Evolutionary conservation across 2,329 filamentous ascomycete genomes (phyloP), one percentile per base, ranked within the genome.

Genomic region (Colletotrichum sp.): DNA sequence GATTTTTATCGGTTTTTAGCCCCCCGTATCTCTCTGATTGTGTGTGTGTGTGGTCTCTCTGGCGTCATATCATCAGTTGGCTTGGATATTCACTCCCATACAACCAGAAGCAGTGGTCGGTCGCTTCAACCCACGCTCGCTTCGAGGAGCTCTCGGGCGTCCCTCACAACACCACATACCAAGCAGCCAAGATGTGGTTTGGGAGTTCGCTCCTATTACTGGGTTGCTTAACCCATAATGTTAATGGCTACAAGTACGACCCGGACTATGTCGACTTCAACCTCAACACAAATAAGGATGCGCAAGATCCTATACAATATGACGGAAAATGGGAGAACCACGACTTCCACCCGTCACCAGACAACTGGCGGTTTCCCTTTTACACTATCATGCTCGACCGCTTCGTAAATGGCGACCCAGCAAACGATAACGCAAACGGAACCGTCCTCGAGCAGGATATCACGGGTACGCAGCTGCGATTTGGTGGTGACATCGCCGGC

Each of bases 301-400:
- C 92, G 16, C 86, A 81, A 10, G 82, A 88, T 73, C 90, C 92
- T 3, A 83, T 91, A 34, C 87, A 93, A 52, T 94, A 93, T 81
- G 88, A 84, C 80, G 89, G 91, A 76, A 83, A 87, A 84, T 90
- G 90, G 90, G 84, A 83, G 26, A 83, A 87, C 76, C 89, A 92
- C 80, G 81, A 81, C 2, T 93, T 90, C 79, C 81, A 84, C 34
- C 83, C 86, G 1, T 93, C 91, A 26, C 92, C 92, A 1, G 81
- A 85, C 0, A 93, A 91, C 79, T 94, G 92, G 92, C 87, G 92
- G 30, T 89, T 93, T 76, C 92, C 92, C 0, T 90, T 93, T 80
- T 94, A 94, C 81, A 92, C 91, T 9, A 83, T 93, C 63, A 92
- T 93, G 80, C 83, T 93, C 10, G 92, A 93, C 81, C 86, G 91